Evolutionary conservation across 768 basidiomycete species (phyloP).

Genomic region (Lactifluus subvellereus): DNA sequence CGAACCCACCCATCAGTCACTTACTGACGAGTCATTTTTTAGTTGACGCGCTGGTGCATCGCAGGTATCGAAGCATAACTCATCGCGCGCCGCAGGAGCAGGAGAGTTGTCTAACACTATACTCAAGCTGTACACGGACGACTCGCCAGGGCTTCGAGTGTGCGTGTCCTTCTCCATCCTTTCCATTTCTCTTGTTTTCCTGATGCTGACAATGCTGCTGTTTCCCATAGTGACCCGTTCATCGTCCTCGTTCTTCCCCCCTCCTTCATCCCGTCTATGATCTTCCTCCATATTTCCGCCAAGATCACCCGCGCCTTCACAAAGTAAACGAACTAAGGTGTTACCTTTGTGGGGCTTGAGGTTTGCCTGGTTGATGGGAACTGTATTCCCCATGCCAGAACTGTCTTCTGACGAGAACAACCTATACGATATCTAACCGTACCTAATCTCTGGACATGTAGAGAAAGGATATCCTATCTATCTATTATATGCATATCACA

Average conservation of each 20-base stretch:
- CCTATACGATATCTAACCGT: too few relatives aligned
- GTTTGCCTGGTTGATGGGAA: background rate
- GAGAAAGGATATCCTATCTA: too few relatives aligned
- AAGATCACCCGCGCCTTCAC: constrained; percentile 89
- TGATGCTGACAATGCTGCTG: background rate
- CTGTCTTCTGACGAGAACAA: too few relatives aligned
- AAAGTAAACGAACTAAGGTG: constrained; percentile 7
- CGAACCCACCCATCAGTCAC: background rate
- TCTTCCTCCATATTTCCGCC: constrained; percentile 97
- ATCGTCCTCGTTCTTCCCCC: constrained; percentile 93
- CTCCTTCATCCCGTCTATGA: constrained; percentile 95
- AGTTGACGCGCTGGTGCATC: constrained; percentile 70
- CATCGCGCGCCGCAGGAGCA: constrained; percentile 84
- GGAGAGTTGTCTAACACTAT: constrained; percentile 98
- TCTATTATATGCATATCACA: too few relatives aligned
- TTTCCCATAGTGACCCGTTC: constrained; percentile 74
- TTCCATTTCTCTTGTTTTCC: background rate
- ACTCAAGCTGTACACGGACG: constrained; percentile 98
- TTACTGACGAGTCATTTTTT: background rate
- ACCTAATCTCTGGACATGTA: too few relatives aligned
- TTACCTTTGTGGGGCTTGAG: background rate
- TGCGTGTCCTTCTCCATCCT: constrained; percentile 41
- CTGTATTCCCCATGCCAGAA: background rate
- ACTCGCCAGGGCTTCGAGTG: constrained; percentile 96
- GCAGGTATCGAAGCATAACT: constrained; percentile 73